Evolutionary conservation across 495 filamentous ascomycete genomes (phyloP).

Genomic region (Margaritispora aquatica): DNA sequence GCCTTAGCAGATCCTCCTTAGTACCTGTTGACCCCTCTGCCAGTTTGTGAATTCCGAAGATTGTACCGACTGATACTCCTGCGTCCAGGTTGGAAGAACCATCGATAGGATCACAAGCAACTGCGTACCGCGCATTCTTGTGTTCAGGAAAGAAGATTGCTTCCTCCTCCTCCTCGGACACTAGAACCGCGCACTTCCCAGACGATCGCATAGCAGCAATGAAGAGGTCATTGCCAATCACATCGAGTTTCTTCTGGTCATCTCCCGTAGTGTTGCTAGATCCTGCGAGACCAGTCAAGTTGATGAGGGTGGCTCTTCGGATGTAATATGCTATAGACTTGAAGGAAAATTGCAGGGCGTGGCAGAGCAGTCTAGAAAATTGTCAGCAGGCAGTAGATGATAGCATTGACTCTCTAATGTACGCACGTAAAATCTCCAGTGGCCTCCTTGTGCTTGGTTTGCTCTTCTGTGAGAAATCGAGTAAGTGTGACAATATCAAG

Average conservation of each 20-base stretch:
- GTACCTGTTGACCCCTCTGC: slow-evolving; percentile 61
- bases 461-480: slow-evolving; percentile 91
- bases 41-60: slow-evolving; percentile 92
- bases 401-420: neutral
- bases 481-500: slow-evolving; percentile 94
- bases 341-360: slow-evolving; percentile 98
- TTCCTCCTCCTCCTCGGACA: slow-evolving; percentile 95
- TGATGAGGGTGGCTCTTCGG: slow-evolving; percentile 92
- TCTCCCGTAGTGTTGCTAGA: slow-evolving; percentile 94
- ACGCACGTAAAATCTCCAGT: slow-evolving; percentile 96
- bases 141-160: slow-evolving; percentile 80
- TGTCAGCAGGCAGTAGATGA: slow-evolving; percentile 4
- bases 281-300: slow-evolving; percentile 89
- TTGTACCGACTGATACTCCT: slow-evolving; percentile 95
- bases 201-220: slow-evolving; percentile 88
- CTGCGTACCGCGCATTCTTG: slow-evolving; percentile 80
- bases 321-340: slow-evolving; percentile 99
- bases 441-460: slow-evolving; percentile 85
- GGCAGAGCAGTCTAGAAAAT: slow-evolving; percentile 72
- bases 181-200: slow-evolving; percentile 80
- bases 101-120: slow-evolving; percentile 97
- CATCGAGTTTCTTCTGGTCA: slow-evolving; percentile 99
- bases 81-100: slow-evolving; percentile 96
- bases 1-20: slow-evolving; percentile 77
- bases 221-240: slow-evolving; percentile 97